Evolutionary conservation across 495 filamentous ascomycete species (phyloP).

Genomic region (Neurospora sp.): DNA sequence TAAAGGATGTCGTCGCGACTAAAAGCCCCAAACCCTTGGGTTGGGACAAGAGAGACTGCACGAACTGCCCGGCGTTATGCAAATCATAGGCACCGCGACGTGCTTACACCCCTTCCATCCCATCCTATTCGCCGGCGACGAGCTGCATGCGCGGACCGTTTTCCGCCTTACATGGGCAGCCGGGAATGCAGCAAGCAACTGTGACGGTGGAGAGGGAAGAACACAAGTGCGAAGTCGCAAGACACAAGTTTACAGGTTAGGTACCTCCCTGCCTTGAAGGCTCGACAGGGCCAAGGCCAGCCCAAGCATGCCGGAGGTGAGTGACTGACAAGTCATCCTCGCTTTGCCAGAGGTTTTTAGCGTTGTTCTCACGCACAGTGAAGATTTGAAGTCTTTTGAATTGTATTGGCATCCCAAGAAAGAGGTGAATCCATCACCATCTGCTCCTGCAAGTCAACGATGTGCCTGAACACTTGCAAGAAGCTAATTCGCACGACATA

Average conservation of each 20-base stretch:
- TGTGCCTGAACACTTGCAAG: neutral
- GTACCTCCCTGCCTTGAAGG: neutral
- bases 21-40: constrained; percentile 4
- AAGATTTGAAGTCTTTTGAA: neutral
- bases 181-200: constrained; percentile 16
- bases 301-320: neutral
- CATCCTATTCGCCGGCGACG: constrained; percentile 21
- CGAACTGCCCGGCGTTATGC: constrained; percentile 14
- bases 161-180: constrained; percentile 30
- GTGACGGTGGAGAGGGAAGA: neutral
- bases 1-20: neutral
- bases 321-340: neutral
- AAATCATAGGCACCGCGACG: constrained; percentile 25
- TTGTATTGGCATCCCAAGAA: neutral
- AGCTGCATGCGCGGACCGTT: constrained; percentile 34
- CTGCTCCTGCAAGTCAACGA: neutral
- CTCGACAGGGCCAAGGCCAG: neutral
- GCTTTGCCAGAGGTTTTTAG: neutral
- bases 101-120: constrained; percentile 10
- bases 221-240: neutral
- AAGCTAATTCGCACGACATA: neutral
- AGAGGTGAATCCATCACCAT: neutral
- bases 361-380: neutral
- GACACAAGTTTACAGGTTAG: neutral
- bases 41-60: constrained; percentile 11